Percentiles rank a stretch among this genome's conserved stretches.
These are phyloP conservation scores for Parmelia sp. DNA, from an alignment of 495 filamentous ascomycete genomes.

Conservation along the genomic window DNA sequence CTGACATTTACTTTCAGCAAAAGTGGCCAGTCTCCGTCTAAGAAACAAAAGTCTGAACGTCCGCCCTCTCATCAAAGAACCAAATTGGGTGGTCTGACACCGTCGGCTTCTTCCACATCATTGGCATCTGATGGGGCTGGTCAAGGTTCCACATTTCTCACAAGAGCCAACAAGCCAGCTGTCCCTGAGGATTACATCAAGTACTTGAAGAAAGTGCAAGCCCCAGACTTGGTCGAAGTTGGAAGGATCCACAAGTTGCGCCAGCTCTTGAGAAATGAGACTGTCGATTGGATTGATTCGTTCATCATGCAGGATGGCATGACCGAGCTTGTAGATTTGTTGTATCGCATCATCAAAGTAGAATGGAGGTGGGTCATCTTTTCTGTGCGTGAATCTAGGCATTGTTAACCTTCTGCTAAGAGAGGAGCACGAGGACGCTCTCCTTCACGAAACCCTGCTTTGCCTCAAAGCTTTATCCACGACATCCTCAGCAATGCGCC, in stretches of 20 bases:
- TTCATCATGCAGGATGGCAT: conserved; percentile 89
- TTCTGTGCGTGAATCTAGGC: not conserved
- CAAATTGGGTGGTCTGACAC: conserved; percentile 41
- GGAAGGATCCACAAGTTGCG: conserved; percentile 90
- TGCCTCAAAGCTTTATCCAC: conserved; percentile 95
- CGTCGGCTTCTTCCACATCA: conserved; percentile 43
- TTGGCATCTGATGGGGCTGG: conserved; percentile 39
- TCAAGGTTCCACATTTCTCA: conserved; percentile 39
- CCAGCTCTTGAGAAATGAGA: conserved; percentile 85
- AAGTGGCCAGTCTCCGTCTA: conserved; percentile 49
- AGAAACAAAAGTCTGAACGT: conserved; percentile 53
- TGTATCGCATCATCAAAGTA: conserved; percentile 85
- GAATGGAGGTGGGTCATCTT: conserved; percentile 77
- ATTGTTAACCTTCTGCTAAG: conserved; percentile 39
- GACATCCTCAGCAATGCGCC: conserved; percentile 71
- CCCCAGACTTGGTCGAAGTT: conserved; percentile 81
- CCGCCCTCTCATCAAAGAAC: conserved; percentile 32
- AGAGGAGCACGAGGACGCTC: conserved; percentile 91
- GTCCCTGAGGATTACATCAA: conserved; percentile 73
- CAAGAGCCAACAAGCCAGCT: conserved; percentile 42
- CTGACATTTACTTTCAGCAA: conserved; percentile 72
- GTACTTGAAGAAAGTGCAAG: conserved; percentile 69
- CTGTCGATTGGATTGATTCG: conserved; percentile 84
- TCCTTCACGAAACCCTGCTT: conserved; percentile 86
- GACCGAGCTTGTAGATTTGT: conserved; percentile 77